Conservation (phyloP, 805 yeast genomes). For the Nakazawaea molendinolei region DNA sequence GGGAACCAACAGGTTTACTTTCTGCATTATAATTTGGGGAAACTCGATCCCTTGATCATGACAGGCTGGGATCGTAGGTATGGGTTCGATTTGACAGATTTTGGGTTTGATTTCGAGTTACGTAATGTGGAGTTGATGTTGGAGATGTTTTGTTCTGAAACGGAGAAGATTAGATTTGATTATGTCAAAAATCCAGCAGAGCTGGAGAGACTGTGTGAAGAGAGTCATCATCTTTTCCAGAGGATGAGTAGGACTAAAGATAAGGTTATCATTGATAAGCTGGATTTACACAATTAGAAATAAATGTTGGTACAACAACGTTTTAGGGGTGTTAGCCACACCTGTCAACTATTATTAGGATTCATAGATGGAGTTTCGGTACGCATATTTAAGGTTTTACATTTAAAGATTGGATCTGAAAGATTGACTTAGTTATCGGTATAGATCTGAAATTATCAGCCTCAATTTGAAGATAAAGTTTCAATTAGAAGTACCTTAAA, state of each 20-base stretch:
- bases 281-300: conserved; percentile 9
- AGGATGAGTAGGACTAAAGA: conserved; percentile 8
- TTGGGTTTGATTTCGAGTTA: conserved; percentile 22
- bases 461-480: too few species aligned
- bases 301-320: too few species aligned
- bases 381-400: too few species aligned
- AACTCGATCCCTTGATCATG: conserved; percentile 9
- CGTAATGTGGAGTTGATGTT: conserved; percentile 20
- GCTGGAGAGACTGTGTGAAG: conserved; percentile 5
- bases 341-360: too few species aligned
- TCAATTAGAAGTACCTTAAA: too few species aligned
- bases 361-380: too few species aligned
- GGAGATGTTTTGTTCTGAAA: conserved; percentile 19
- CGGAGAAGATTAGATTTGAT: not conserved
- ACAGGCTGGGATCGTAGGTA: conserved; percentile 10
- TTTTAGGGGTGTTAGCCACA: too few species aligned
- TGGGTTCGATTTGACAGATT: conserved; percentile 10
- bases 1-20: conserved; percentile 7
- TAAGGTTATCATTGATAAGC: conserved; percentile 9
- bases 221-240: conserved; percentile 2
- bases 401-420: too few species aligned
- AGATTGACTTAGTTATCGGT: too few species aligned
- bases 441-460: too few species aligned
- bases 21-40: conserved; percentile 12
- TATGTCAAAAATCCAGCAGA: not conserved